Base-by-base conservation (phyloP, 2,329 filamentous ascomycete genomes). In the Pestalotiopsis sp. region DNA sequence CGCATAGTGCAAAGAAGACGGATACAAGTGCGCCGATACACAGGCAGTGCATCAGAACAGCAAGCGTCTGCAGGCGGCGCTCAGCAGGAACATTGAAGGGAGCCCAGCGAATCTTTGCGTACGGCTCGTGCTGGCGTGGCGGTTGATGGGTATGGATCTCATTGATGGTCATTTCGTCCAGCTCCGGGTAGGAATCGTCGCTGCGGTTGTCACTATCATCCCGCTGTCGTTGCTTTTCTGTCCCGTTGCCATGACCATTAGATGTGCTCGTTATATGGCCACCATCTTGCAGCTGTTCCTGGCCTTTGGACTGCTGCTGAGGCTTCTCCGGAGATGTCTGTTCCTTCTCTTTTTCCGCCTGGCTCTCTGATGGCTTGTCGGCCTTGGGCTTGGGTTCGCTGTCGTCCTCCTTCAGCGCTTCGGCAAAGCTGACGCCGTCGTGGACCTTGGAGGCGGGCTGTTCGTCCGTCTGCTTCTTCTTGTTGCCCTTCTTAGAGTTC, bases 1-100 rank as follows among this genome's bases (percentile, higher is more conserved):
- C 92, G 81, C 94, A 97, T 41, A 95, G 89, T 77, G 97, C 92
- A 84, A 97, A 97, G 84, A 98, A 98, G 69, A 91, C 80, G 4
- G 93, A 92, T 4, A 97, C 86, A 74, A 89, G 86, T 27, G 89
- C 81, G n/a, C 89, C 87, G 70, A 95, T 92, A 67, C 87, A 89
- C 73, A 93, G 85, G 70, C 89, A 93, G 80, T 95, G 92, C 74
- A 90, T 86, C 9, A 95, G 83, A 13, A 95, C 92, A 4, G 95
- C 88, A 49, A 94, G 87, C 3, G 95, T 96, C 80, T 95, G 92
- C 61, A 94, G 80, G 31, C 93, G 89, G 58, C 93, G 88, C 74
- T 87, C 87, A 63, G 94, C 83, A 2, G 93, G 92, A 25, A 95
- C 86, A 69, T 90, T 90, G 71, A 94, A 83, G 17, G 95, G 95